Conservation (phyloP, 164 flowering plant genomes). For the Aristolochia californica region DNA sequence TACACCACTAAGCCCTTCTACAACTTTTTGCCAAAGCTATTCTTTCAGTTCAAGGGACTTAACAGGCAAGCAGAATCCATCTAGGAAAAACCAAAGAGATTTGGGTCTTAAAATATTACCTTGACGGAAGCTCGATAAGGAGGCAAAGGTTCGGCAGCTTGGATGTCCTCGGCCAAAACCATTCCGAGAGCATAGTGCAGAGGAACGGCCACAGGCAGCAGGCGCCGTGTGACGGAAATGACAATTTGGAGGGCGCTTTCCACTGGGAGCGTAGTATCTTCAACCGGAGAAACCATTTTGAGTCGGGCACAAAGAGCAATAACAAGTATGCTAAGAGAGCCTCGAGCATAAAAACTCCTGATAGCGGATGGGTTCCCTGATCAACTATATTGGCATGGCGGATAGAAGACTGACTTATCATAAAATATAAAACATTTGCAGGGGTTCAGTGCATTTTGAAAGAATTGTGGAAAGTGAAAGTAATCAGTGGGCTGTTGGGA, state of each 20-base stretch:
- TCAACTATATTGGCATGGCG: no score
- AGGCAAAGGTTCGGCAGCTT: slow-evolving; percentile 70
- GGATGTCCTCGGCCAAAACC: slow-evolving; percentile 56
- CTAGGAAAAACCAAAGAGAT: not conserved
- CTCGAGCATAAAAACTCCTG: no score
- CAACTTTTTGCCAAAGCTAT: not conserved
- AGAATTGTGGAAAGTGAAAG: no score
- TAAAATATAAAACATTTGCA: no score
- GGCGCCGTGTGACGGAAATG: slow-evolving; percentile 34
- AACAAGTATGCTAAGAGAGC: no score
- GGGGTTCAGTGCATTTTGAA: no score
- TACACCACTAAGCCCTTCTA: not conserved
- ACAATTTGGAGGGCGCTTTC: slow-evolving; percentile 55
- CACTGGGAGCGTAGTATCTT: slow-evolving; percentile 25
- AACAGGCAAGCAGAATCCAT: no score
- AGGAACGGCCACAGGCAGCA: slow-evolving; percentile 41
- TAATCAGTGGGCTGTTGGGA: no score
- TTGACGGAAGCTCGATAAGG: slow-evolving; percentile 74
- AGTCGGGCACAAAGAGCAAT: no score
- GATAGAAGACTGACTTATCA: no score
- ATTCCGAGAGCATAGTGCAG: slow-evolving; percentile 54
- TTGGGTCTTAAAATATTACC: slow-evolving; percentile 18
- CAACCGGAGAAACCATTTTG: no score
- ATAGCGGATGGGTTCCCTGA: no score
- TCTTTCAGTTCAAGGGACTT: not conserved